Evolutionary conservation across 768 basidiomycete species (phyloP).

Genomic region (Pisolithus sp.): DNA sequence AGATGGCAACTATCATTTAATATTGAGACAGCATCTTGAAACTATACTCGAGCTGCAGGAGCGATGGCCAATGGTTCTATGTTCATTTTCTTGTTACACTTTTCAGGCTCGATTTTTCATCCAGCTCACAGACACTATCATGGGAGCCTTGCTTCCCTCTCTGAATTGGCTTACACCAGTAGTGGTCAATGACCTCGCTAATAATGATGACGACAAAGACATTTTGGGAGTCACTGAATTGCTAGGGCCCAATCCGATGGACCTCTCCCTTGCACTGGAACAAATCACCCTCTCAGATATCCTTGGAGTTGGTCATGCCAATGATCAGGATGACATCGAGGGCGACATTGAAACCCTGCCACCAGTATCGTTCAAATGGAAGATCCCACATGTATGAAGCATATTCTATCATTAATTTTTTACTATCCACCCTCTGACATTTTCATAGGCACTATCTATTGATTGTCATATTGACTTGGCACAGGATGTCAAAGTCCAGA

Average conservation of each 20-base stretch:
- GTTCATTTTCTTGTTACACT: constrained; percentile 2
- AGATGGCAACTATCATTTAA: constrained; percentile 1
- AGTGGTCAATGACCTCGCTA: neutral
- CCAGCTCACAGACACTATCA: neutral
- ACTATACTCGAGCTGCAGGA: constrained; percentile 11
- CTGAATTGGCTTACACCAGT: neutral
- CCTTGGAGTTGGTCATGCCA: neutral
- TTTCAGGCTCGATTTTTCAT: constrained; percentile 6
- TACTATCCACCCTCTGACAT: neutral
- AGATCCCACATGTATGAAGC: neutral
- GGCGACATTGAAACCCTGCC: neutral
- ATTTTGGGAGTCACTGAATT: neutral
- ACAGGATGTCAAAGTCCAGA: neutral
- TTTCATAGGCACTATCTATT: neutral
- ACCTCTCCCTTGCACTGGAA: neutral
- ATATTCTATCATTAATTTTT: neutral
- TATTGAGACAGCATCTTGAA: neutral
- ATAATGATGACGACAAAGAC: neutral
- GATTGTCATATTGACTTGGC: neutral
- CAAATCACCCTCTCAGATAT: neutral
- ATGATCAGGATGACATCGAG: neutral
- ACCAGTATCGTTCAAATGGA: neutral
- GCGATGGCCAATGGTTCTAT: constrained; percentile 16
- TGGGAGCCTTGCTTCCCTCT: neutral
- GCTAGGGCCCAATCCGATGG: neutral